Conservation (phyloP, 306 rosid genomes). For the Fragaria iinumae region DNA sequence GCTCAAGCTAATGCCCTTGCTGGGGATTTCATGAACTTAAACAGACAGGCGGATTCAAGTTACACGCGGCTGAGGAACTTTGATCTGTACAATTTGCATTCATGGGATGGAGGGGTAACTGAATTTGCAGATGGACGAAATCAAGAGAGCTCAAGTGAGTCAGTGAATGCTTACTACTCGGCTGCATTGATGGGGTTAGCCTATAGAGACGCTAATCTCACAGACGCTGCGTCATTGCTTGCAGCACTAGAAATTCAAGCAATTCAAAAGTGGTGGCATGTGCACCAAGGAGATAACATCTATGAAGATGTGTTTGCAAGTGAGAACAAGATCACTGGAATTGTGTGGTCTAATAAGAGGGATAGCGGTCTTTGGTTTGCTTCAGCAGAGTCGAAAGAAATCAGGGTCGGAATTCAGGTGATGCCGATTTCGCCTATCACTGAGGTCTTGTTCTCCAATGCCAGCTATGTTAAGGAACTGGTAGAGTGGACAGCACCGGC, state of each 20-base stretch:
- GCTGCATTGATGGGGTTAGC: constrained; percentile 64
- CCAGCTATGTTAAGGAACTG: constrained; percentile 48
- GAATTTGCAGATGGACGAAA: constrained; percentile 63
- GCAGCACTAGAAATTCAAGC: constrained; percentile 54
- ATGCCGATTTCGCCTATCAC: constrained; percentile 56
- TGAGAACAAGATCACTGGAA: constrained; percentile 49
- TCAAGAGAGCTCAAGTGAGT: constrained; percentile 74
- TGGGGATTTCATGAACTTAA: constrained; percentile 55
- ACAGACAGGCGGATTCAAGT: constrained; percentile 29
- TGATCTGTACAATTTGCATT: constrained; percentile 54
- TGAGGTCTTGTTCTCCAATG: constrained; percentile 47
- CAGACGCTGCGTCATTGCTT: constrained; percentile 45
- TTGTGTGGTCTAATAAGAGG: constrained; percentile 64
- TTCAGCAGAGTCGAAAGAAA: constrained; percentile 50
- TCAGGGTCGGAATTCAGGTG: constrained; percentile 60
- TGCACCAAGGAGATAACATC: constrained; percentile 34
- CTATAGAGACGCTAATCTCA: constrained; percentile 47
- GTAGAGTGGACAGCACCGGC: constrained; percentile 57
- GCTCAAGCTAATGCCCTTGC: constrained; percentile 51
- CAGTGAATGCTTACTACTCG: constrained; percentile 61
- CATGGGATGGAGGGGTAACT: constrained; percentile 72
- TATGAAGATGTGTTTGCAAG: constrained; percentile 44
- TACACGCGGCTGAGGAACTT: constrained; percentile 58
- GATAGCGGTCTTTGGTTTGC: constrained; percentile 76
- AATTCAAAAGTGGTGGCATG: constrained; percentile 52